These are phyloP conservation scores for Podospora appendiculata DNA, from an alignment of 495 filamentous ascomycete species.

Conservation along the genomic window DNA sequence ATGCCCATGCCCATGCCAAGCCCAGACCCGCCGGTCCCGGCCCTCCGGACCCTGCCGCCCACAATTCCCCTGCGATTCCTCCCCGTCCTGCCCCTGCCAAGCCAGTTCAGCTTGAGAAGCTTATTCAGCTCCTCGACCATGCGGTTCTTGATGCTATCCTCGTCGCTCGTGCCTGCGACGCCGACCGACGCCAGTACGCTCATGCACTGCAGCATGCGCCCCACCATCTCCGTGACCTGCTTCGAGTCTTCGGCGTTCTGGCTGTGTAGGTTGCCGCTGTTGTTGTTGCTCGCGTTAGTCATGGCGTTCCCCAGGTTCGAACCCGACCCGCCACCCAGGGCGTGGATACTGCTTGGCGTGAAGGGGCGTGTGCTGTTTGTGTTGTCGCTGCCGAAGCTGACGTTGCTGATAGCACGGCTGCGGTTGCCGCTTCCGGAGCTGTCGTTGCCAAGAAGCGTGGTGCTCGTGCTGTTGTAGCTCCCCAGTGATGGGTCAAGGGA, in stretches of 20 bases:
- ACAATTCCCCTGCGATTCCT: constrained; percentile 87
- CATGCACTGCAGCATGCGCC: constrained; percentile 93
- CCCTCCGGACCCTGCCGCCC: constrained; percentile 33
- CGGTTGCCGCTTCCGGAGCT: constrained; percentile 46
- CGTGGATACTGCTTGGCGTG: constrained; percentile 39
- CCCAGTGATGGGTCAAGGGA: constrained; percentile 62
- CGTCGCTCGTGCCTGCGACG: constrained; percentile 38
- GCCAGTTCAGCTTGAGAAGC: constrained; percentile 91
- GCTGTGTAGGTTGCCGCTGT: constrained; percentile 25
- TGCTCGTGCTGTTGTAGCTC: constrained; percentile 71
- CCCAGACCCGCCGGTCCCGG: constrained; percentile 1
- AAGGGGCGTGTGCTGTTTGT: constrained; percentile 43
- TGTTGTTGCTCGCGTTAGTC: constrained; percentile 20
- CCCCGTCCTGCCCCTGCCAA: constrained; percentile 82
- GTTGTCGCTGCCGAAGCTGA: constrained; percentile 54
- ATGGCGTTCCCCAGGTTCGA: constrained; percentile 10
- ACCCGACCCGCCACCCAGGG: constrained; percentile 22
- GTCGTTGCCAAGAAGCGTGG: constrained; percentile 55
- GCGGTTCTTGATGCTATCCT: constrained; percentile 45
- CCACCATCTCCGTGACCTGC: constrained; percentile 86
- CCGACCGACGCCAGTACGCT: constrained; percentile 73
- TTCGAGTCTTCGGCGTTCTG: constrained; percentile 62
- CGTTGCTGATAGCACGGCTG: constrained; percentile 77
- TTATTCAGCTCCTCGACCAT: constrained; percentile 78
- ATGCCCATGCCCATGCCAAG: not conserved